Percentiles rank a stretch among this genome's conserved stretches.
These are phyloP conservation scores for Penicillium sp. DNA, from an alignment of 2,329 filamentous ascomycete genomes.

Conservation along the genomic window DNA sequence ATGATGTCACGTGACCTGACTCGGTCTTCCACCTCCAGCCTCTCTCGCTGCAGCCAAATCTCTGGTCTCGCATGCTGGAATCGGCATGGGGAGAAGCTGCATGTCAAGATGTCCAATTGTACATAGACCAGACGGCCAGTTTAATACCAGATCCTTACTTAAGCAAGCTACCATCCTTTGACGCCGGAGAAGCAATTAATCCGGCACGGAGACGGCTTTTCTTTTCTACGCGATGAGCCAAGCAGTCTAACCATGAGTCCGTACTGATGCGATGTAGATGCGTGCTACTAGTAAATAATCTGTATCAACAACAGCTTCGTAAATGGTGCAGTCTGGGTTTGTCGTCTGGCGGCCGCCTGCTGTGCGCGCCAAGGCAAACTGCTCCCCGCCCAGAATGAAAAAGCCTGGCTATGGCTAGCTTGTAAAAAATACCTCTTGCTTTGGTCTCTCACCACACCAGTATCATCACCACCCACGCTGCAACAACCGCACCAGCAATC, in stretches of 20 bases:
- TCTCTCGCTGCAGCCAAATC: not conserved
- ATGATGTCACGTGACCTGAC: not conserved
- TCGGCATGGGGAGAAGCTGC: not conserved
- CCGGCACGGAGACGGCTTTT: slow-evolving; percentile 15
- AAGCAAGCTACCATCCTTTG: slow-evolving; percentile 4
- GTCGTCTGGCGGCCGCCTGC: slow-evolving; percentile 10
- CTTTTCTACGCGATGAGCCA: slow-evolving; percentile 18
- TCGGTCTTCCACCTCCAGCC: not conserved
- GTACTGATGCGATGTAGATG: not conserved
- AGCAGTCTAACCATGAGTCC: slow-evolving; percentile 1
- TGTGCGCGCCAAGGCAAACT: slow-evolving; percentile 11
- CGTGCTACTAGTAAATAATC: not conserved
- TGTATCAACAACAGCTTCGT: slow-evolving; percentile 1
- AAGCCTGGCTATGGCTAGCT: slow-evolving; percentile 30
- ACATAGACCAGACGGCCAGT: not conserved
- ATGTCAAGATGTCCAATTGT: not conserved
- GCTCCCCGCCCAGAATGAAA: slow-evolving; percentile 12
- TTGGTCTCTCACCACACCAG: slow-evolving; percentile 19
- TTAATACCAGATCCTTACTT: not conserved
- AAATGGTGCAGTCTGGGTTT: not conserved
- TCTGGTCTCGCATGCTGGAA: not conserved
- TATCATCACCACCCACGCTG: slow-evolving; percentile 15
- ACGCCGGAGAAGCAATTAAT: not conserved
- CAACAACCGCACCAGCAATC: slow-evolving; percentile 24
- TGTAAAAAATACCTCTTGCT: slow-evolving; percentile 30